Conservation (phyloP, 371 early-diverging fungal genomes). For the Paraphysoderma sedebokerense region DNA sequence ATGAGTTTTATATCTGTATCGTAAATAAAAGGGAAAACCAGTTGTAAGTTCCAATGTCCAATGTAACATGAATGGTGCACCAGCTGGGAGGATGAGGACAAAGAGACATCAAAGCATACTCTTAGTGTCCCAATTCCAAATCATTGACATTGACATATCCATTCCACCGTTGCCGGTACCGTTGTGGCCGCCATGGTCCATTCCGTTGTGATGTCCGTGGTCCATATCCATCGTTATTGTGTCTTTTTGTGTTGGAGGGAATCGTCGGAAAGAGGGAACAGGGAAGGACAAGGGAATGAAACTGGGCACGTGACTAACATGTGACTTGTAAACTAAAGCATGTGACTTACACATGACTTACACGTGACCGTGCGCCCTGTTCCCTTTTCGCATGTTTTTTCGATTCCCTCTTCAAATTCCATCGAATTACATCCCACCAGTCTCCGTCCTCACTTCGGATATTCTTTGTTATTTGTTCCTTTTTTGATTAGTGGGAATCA, state of each 20-base stretch:
- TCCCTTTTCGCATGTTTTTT: neutral
- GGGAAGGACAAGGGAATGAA: neutral
- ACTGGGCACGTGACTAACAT: neutral
- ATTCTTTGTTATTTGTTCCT: too few species aligned
- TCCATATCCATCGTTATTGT: too few species aligned
- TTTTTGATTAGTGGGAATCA: too few species aligned
- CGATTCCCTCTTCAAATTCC: too few species aligned
- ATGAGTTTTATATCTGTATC: neutral
- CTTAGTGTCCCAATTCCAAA: neutral
- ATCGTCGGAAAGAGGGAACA: neutral
- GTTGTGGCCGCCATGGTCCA: slow-evolving; percentile 1
- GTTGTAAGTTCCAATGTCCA: too few species aligned
- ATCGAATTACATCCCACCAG: too few species aligned
- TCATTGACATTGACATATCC: neutral
- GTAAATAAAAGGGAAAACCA: too few species aligned
- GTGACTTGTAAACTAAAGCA: neutral
- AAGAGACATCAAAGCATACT: too few species aligned
- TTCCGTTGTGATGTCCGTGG: too few species aligned
- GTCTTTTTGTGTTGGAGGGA: neutral
- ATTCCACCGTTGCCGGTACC: neutral
- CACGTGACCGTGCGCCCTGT: neutral
- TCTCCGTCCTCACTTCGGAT: too few species aligned
- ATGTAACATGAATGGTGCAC: too few species aligned
- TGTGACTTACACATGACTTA: neutral
- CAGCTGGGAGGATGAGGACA: too few species aligned